These are phyloP conservation scores for Suhomyces sp. DNA, from an alignment of 805 yeast species.

Conservation along the genomic window DNA sequence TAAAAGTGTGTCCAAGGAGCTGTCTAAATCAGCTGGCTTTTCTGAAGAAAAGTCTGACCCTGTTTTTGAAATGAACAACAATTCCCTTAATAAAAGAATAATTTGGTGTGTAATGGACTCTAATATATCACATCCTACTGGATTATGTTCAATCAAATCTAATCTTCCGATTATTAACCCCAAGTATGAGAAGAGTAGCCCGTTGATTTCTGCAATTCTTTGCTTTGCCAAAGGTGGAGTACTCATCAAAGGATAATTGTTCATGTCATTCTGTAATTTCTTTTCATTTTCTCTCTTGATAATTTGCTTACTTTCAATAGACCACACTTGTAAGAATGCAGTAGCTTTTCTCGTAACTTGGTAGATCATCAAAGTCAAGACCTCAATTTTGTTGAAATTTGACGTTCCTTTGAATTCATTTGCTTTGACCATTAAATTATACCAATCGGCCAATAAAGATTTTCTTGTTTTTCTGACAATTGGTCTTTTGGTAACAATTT, in stretches of 20 bases:
- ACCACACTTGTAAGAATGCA: constrained; percentile 70
- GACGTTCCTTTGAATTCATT: constrained; percentile 70
- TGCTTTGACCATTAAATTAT: constrained; percentile 71
- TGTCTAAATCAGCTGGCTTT: constrained; percentile 44
- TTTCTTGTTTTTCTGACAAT: constrained; percentile 64
- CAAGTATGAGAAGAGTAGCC: constrained; percentile 57
- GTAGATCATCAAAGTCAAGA: constrained; percentile 60
- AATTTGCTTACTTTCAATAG: constrained; percentile 54
- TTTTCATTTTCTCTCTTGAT: constrained; percentile 37
- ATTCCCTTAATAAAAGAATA: constrained; percentile 61
- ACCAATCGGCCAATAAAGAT: constrained; percentile 76
- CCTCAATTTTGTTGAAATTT: constrained; percentile 56
- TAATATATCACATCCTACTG: constrained; percentile 64
- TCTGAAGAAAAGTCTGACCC: constrained; percentile 41
- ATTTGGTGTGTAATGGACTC: constrained; percentile 70
- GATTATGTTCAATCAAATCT: constrained; percentile 74
- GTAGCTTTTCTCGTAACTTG: constrained; percentile 68
- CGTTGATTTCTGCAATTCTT: constrained; percentile 64
- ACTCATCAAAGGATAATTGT: constrained; percentile 45
- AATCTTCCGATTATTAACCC: constrained; percentile 72
- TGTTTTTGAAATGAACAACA: constrained; percentile 57
- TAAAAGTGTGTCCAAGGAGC: constrained; percentile 55
- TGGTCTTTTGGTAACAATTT: constrained; percentile 62
- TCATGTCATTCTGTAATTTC: constrained; percentile 35
- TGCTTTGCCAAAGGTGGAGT: constrained; percentile 61